Conservation (phyloP, 169 alveolate species). For the Cyclospora cayetanensis region DNA sequence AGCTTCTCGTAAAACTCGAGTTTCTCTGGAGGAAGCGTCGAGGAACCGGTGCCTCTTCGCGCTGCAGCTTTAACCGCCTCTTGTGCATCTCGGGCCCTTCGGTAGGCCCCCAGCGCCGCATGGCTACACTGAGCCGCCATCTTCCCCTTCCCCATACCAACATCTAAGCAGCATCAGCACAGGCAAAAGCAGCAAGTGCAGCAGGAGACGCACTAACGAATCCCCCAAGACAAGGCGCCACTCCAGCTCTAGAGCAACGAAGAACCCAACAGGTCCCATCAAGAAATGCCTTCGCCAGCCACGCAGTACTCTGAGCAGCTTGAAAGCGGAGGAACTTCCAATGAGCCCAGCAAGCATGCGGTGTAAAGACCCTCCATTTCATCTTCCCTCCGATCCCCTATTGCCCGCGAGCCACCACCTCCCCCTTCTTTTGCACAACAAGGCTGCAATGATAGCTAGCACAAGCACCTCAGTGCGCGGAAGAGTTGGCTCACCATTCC, state of each 20-base stretch:
- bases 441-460: neutral
- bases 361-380: too few relatives aligned
- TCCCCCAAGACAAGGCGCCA: neutral
- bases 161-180: slow-evolving; percentile 65
- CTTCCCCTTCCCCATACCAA: slow-evolving; percentile 88
- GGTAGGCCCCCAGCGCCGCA: slow-evolving; percentile 85
- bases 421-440: neutral
- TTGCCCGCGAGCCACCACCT: neutral
- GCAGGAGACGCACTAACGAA: neutral
- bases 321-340: neutral
- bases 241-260: neutral
- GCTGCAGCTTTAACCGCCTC: neutral
- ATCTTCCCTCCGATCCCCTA: neutral
- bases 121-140: slow-evolving; percentile 90
- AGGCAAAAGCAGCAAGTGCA: neutral
- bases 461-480: neutral
- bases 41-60: neutral
- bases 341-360: too few relatives aligned
- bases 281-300: too few relatives aligned
- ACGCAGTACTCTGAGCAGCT: neutral
- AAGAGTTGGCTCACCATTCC: neutral
- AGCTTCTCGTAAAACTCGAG: neutral
- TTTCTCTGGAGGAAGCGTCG: neutral
- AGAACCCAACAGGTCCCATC: too few relatives aligned
- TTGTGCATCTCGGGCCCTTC: neutral